A percentile compares a stretch with the other conserved stretches of the same genome.
phyloP scores from a whole-genome alignment of 2,329 filamentous ascomycete species.

The Botryotinia globosa region DNA sequence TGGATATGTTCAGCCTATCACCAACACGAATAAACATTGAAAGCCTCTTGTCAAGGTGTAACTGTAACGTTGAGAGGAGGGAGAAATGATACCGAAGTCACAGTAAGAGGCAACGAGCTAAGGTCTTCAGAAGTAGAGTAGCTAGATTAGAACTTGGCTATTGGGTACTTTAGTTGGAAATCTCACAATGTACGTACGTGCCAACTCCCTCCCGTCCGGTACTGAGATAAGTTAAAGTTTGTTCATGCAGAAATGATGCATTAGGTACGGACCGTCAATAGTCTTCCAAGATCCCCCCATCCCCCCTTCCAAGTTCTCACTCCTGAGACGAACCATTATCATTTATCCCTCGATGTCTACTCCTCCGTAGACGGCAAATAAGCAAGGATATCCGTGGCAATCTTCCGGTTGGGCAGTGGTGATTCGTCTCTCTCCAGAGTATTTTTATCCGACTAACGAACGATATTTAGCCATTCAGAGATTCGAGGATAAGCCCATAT shows the following conservation, averaged over 20 bases:
- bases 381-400: neutral
- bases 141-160: neutral
- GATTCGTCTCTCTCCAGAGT: neutral
- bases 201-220: neutral
- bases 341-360: neutral
- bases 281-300: neutral
- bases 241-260: constrained; percentile 1
- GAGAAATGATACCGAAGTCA: neutral
- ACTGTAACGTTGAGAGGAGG: neutral
- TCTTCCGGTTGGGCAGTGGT: neutral
- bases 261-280: neutral
- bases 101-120: neutral
- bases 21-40: neutral
- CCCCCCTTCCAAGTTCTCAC: neutral
- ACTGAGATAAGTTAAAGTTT: neutral
- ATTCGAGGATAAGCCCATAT: neutral
- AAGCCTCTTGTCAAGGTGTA: neutral
- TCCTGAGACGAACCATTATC: neutral
- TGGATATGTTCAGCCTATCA: neutral
- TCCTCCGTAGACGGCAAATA: too few relatives aligned
- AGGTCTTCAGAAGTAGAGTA: neutral
- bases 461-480: neutral
- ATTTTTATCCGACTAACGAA: neutral
- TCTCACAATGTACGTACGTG: neutral
- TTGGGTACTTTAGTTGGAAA: neutral